These are phyloP conservation scores for Colletotrichum tropicale DNA, from an alignment of 2,329 filamentous ascomycete genomes.

Conservation along the genomic window DNA sequence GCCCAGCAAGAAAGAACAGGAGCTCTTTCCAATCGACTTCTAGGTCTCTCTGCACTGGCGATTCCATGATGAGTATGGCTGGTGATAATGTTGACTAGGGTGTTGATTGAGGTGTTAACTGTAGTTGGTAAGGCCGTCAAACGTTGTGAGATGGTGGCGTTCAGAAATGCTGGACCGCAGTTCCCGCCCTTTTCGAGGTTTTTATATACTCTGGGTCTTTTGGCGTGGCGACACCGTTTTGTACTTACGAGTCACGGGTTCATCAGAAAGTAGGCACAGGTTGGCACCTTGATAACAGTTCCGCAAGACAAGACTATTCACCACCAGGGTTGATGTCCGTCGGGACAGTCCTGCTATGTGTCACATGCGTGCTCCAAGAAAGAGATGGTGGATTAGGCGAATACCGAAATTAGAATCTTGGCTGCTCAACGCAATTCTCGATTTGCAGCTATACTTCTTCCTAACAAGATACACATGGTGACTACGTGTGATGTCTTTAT, in stretches of 20 bases:
- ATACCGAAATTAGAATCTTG: too few species aligned
- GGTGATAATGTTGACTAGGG: fast-evolving
- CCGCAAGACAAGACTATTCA: not conserved
- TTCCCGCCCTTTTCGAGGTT: fast-evolving
- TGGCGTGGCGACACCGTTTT: fast-evolving
- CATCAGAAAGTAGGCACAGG: not conserved
- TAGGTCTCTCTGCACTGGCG: too few species aligned
- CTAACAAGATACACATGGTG: too few species aligned
- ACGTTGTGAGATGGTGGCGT: fast-evolving
- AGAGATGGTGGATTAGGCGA: not conserved
- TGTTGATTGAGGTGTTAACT: too few species aligned
- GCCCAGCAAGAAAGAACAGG: not conserved
- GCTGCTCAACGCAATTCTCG: not conserved
- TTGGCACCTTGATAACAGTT: not conserved
- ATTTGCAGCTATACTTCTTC: too few species aligned
- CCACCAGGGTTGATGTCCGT: not conserved
- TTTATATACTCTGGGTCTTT: not conserved
- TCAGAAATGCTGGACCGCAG: fast-evolving
- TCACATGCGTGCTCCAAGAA: fast-evolving
- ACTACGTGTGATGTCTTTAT: not conserved
- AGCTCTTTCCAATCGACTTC: too few species aligned
- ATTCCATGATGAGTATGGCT: too few species aligned
- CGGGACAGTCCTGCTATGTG: fast-evolving
- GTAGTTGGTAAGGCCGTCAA: too few species aligned
- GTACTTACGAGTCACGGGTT: fast-evolving